Evolutionary conservation across 805 yeast species (phyloP).

Genomic region (Candida jianshihensis): DNA sequence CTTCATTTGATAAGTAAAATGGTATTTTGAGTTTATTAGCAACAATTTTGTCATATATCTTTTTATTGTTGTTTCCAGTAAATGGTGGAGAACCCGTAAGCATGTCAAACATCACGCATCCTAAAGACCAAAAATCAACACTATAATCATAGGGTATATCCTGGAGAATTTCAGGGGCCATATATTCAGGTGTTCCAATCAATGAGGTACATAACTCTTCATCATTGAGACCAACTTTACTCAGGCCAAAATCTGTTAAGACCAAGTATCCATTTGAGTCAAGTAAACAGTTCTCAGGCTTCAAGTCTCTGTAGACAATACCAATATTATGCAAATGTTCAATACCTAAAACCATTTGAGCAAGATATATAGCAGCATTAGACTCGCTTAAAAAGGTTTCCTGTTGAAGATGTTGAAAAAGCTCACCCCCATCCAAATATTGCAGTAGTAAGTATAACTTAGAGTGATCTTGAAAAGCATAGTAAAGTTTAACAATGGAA

Average conservation of each 20-base stretch:
- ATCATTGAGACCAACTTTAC: slow-evolving; percentile 57
- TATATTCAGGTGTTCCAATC: slow-evolving; percentile 75
- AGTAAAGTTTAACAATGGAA: slow-evolving; percentile 72
- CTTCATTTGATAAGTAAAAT: slow-evolving; percentile 69
- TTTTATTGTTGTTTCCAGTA: slow-evolving; percentile 74
- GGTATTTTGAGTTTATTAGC: slow-evolving; percentile 66
- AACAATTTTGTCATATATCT: slow-evolving; percentile 66
- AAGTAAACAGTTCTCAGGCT: slow-evolving; percentile 89
- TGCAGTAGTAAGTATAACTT: slow-evolving; percentile 72
- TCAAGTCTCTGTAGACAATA: slow-evolving; percentile 91
- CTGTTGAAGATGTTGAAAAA: slow-evolving; percentile 90
- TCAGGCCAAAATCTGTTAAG: slow-evolving; percentile 90
- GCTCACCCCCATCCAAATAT: slow-evolving; percentile 85
- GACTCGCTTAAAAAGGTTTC: slow-evolving; percentile 90
- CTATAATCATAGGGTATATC: slow-evolving; percentile 72
- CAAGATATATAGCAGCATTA: slow-evolving; percentile 90
- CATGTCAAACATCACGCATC: slow-evolving; percentile 74
- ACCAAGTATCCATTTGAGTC: slow-evolving; percentile 96
- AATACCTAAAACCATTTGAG: slow-evolving; percentile 85
- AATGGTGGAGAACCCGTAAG: slow-evolving; percentile 85
- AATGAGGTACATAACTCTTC: slow-evolving; percentile 73
- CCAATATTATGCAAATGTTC: slow-evolving; percentile 93
- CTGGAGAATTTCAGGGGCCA: slow-evolving; percentile 84
- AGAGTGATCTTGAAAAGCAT: slow-evolving; percentile 75
- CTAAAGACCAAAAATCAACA: slow-evolving; percentile 92